Evolutionary conservation across 2,329 filamentous ascomycete species (phyloP), one percentile per base, ranked within the genome.

Genomic region (Aspergillus quadrilineatus): DNA sequence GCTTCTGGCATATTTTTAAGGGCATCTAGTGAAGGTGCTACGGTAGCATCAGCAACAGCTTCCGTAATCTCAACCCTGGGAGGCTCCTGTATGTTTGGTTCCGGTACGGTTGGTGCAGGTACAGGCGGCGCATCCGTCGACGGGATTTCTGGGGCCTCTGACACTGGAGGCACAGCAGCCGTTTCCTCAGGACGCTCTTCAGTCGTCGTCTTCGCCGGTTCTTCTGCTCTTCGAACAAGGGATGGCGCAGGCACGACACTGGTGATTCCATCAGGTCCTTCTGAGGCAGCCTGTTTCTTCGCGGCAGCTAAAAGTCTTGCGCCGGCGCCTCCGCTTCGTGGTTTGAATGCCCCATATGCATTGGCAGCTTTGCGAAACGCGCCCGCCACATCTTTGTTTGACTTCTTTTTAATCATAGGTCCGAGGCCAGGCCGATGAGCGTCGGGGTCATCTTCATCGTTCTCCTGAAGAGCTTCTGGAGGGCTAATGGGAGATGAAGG

Each of bases 341-440:
- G 93, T 68, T 93, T 95, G 77, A 97, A 97, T 15, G 83, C 83
- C 54, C 87, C 87, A 60, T 76, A 73, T 26, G 88, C 85, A 54
- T 82, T 85, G 0, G 90, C 91, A 26, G 91, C 91, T 73, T 91
- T 95, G 75, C 89, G 89, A 59, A 97, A 84, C 5, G 84, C 82
- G 36, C 84, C 87, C 17, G 89, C 89, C 65, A 94, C 80, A 55
- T 94, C 73, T n/a, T 80, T 82, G 60, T 83, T 86, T 1, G 86
- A 87, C 69, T 90, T 90, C 60, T 88, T 85, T 73, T 90, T 93
- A 66, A 97, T 88, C 92, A 96, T 96, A 1, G 92, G 90, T 0
- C 91, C 91, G 6, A 96, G 81, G 1, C 91, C 92, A 15, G 91
- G 90, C n/a, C 90, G 80, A 62, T 81, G 78, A 30, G 74, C 72